These are phyloP conservation scores for Persicaria maculosa DNA, from an alignment of 148 eudicot species.

Conservation along the genomic window DNA sequence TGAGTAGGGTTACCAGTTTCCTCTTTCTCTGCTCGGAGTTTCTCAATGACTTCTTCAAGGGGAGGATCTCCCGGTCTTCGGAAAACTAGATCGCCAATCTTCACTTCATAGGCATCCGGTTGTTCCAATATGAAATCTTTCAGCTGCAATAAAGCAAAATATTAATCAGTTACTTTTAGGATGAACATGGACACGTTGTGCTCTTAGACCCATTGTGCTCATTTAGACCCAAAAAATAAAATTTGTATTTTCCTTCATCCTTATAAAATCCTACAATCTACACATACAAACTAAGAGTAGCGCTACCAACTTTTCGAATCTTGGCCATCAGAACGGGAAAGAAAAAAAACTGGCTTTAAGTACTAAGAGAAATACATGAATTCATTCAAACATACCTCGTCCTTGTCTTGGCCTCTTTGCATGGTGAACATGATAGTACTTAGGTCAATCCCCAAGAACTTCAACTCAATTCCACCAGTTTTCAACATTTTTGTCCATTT, in stretches of 20 bases:
- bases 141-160: constrained; percentile 30
- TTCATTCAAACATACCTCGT: constrained; percentile 44
- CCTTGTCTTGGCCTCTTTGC: constrained; percentile 64
- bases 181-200: neutral
- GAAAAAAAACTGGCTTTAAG: neutral
- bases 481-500: constrained; percentile 76
- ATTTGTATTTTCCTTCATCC: no score
- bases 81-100: constrained; percentile 64
- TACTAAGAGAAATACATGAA: neutral
- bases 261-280: no score
- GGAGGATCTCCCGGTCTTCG: constrained; percentile 92
- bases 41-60: constrained; percentile 59
- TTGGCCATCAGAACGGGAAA: neutral
- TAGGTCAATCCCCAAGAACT: constrained; percentile 68
- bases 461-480: constrained; percentile 66
- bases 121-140: constrained; percentile 71
- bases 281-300: neutral
- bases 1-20: constrained; percentile 7
- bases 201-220: no score
- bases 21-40: constrained; percentile 30
- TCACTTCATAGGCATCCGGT: constrained; percentile 83
- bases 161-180: neutral
- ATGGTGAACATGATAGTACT: constrained; percentile 83
- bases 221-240: no score
- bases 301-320: neutral